Conservation (phyloP, 2,329 filamentous ascomycete genomes). For the Graphium sp. region DNA sequence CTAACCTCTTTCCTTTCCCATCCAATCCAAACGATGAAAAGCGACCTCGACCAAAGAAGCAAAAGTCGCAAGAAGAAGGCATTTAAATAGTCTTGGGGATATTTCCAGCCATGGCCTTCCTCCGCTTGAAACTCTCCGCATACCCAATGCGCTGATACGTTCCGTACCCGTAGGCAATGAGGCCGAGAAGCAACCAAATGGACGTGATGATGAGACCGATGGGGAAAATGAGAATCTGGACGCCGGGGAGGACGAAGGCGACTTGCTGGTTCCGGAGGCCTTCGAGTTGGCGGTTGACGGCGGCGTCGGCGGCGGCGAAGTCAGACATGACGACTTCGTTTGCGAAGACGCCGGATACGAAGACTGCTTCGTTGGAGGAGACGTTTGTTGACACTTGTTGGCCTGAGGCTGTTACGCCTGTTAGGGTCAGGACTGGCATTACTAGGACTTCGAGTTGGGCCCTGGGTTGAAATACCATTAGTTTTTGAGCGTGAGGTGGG, state of each 20-base stretch:
- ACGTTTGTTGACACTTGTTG: constrained; percentile 43
- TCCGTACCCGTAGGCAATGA: constrained; percentile 42
- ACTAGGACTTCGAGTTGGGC: constrained; percentile 44
- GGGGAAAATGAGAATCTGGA: constrained; percentile 51
- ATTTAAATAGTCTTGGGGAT: constrained; percentile 1
- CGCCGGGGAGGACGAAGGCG: constrained; percentile 54
- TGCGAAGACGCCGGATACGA: constrained; percentile 55
- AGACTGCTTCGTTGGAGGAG: constrained; percentile 52
- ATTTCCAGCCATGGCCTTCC: constrained; percentile 1
- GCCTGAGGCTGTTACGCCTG: constrained; percentile 34
- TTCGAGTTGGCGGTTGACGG: constrained; percentile 27
- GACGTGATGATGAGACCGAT: constrained; percentile 50
- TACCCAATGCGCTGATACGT: constrained; percentile 51
- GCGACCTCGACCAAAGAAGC: too few species aligned
- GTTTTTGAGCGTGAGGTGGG: constrained; percentile 8
- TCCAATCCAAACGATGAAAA: too few species aligned
- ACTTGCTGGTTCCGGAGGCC: constrained; percentile 31
- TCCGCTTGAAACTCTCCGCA: constrained; percentile 41
- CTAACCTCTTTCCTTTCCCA: too few species aligned
- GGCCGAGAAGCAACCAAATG: constrained; percentile 41
- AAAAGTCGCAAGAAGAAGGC: too few species aligned
- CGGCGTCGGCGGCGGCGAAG: constrained; percentile 26
- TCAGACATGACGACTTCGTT: constrained; percentile 34
- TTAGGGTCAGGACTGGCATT: constrained; percentile 51
- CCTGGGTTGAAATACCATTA: too few species aligned